These are phyloP conservation scores for Aegilops bicornis DNA, from an alignment of 176 grass and related monocot genomes.

Conservation along the genomic window DNA sequence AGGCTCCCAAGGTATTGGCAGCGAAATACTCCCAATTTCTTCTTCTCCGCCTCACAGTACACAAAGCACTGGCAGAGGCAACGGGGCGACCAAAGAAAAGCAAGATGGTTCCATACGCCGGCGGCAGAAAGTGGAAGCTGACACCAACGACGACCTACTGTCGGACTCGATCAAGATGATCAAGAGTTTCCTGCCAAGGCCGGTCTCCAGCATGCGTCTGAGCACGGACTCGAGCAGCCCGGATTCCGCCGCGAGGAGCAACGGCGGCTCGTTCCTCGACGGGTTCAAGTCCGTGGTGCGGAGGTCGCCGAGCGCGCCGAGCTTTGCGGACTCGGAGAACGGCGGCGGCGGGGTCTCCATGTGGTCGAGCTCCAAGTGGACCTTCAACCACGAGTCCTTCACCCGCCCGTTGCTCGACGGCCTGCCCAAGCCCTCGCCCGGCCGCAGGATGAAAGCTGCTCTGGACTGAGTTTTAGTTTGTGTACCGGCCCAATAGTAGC, in stretches of 20 bases:
- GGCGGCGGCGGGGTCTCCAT: background rate
- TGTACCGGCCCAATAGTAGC: background rate
- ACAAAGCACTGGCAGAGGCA: background rate
- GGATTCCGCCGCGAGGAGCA: constrained; percentile 12
- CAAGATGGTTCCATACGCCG: constrained; percentile 40
- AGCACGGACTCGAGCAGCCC: constrained; percentile 22
- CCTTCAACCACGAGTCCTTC: constrained; percentile 53
- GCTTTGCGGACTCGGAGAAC: constrained; percentile 45
- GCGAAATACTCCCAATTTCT: too few species aligned
- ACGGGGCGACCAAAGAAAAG: constrained; percentile 33
- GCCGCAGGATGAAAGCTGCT: constrained; percentile 56
- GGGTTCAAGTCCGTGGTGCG: constrained; percentile 49
- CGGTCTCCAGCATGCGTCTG: constrained; percentile 29
- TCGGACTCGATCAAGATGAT: constrained; percentile 37
- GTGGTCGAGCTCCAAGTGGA: constrained; percentile 54
- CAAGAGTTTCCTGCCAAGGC: constrained; percentile 49
- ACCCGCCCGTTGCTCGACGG: constrained; percentile 23
- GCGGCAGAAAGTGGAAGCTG: constrained; percentile 52
- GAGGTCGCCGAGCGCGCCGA: constrained; percentile 57
- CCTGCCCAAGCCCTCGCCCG: background rate
- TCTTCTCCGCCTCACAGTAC: background rate
- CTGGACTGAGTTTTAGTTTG: constrained; percentile 44
- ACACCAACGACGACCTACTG: constrained; percentile 34
- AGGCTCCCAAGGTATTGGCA: too few species aligned
- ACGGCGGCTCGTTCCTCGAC: constrained; percentile 12